Base-by-base conservation (phyloP, 1,139 yeast species). In the Diutina siamensis region DNA sequence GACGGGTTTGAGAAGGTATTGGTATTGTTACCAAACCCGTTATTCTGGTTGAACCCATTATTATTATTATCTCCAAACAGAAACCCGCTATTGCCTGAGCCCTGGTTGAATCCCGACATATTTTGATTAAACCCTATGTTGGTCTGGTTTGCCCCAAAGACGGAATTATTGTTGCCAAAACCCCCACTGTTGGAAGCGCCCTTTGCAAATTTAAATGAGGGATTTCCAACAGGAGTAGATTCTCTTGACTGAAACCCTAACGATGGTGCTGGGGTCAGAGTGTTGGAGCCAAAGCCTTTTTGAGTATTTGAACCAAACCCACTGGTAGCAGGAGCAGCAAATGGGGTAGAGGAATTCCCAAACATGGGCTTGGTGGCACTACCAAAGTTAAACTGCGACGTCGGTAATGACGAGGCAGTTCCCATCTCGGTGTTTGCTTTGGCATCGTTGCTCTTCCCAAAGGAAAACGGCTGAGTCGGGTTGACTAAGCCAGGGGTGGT, bases 141-240 rank as follows among this genome's bases (percentile, higher is more conserved):
- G 5, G 12, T 13, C 10, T 15, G 36, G 21, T 18, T 18, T 13
- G 13, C n/a, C 12, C 40, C 40, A 36, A 36, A 36, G 4, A 19
- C 5, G 12, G 13, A 12, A 10, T 25, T 15, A 10, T 4, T 17
- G 3, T 9, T n/a, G 7, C 42, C 42, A 25, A 38, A 38, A 7
- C 42, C 42, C 21, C 21, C 21, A 7, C 22, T 15, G 17, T 35
- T 35, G 15, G 17, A 13, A n/a, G 40, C 42, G 5, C 42, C 42
- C 21, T 38, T 38, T 10, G 42, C 42, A 25, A 38, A 38, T 18
- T 38, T 38, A 10, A 38, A 38, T 18, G 15, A n/a, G 7, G 42
- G 42, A 15, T 38, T 38, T 4, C 31, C 31, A n/a, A 22, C 42
- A 13, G 42, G 42, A 12, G 42, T 38, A 13, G 32, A 15, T 38